Base-by-base conservation (phyloP, 2,329 filamentous ascomycete species). In the Fusarium albidum region DNA sequence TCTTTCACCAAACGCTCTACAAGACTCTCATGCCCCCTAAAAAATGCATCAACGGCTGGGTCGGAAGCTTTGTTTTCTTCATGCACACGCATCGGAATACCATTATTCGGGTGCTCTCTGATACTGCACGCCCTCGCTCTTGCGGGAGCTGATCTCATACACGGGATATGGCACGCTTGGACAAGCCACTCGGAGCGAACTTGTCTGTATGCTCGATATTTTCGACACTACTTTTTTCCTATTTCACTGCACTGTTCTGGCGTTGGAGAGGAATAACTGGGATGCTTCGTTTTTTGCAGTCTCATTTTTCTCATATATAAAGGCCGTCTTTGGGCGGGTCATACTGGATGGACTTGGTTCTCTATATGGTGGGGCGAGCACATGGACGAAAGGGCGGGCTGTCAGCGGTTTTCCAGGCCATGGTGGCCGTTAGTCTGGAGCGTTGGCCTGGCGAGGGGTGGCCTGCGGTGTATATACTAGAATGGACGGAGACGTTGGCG, bases 381-480 rank as follows among this genome's bases (percentile, higher is more conserved):
- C 25, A 33, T 40, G 44, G 17, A 52, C 46, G 50, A 57, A 49
- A 51, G 39, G 52, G 52, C 32, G 55, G 53, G 44, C 54, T 48
- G 45, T 44, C 52, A 52, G 52, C 42, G 40, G 45, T 44, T 41
- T 49, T 37, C 53, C 51, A n/a, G 40, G 52, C 48, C 46, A 49
- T 15, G 33, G 37, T 41, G 52, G 57, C 48, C 48, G 46, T 33
- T 43, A 32, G 40, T 45, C 48, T 38, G 48, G 57, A 43, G 57
- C 48, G 48, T 61, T 55, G 57, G 60, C 41, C 37, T 50, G 31
- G 18, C 47, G 41, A 39, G 49, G 40, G 40, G 21, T 37, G 48
- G 53, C 40, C 26, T 60, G 45, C 37, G 49, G 47, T 65, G 49
- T 67, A 66, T 56, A 56, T 62, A 52, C 39, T 55, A 66, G 53